phyloP scores from a whole-genome alignment of 139 green algal genomes.

The Chlorella sp. region DNA sequence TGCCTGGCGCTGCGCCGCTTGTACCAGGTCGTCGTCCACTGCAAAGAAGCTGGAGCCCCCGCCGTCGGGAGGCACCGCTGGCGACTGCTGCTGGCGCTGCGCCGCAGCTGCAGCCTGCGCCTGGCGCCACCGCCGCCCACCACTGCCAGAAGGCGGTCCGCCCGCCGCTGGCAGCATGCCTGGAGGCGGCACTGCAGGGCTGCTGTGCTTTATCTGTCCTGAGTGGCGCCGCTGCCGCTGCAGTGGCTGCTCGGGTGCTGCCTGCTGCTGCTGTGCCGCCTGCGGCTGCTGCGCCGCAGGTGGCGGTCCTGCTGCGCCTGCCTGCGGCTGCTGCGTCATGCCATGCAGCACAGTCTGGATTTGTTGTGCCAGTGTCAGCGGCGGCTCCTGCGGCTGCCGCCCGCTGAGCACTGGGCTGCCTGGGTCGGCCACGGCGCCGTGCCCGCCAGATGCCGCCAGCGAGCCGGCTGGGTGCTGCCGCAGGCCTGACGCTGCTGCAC shows the following conservation, averaged over 20 bases:
- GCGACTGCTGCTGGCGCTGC: slow-evolving; percentile 25
- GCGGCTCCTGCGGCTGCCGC: neutral
- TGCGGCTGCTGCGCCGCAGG: neutral
- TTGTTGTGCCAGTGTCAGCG: slow-evolving; percentile 1
- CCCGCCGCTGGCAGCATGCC: neutral
- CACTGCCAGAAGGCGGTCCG: neutral
- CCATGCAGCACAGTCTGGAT: slow-evolving; percentile 4
- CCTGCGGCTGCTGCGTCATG: slow-evolving; percentile 10
- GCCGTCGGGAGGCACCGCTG: neutral
- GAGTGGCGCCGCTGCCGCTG: neutral
- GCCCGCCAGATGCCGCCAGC: neutral
- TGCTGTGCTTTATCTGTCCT: neutral
- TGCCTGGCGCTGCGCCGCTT: neutral
- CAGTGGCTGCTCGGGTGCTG: neutral
- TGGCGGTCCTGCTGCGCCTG: neutral
- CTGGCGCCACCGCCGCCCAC: slow-evolving; percentile 9
- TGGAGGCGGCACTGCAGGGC: slow-evolving; percentile 15
- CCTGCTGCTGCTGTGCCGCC: neutral
- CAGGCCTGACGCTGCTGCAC: neutral
- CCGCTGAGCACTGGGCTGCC: neutral
- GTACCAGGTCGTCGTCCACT: slow-evolving; percentile 24
- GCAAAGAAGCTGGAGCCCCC: neutral
- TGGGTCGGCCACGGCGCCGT: neutral
- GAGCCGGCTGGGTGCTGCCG: neutral
- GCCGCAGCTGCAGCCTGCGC: neutral